phyloP scores from a whole-genome alignment of 345 rosid genomes.

The Raphanus raphanistrum region DNA sequence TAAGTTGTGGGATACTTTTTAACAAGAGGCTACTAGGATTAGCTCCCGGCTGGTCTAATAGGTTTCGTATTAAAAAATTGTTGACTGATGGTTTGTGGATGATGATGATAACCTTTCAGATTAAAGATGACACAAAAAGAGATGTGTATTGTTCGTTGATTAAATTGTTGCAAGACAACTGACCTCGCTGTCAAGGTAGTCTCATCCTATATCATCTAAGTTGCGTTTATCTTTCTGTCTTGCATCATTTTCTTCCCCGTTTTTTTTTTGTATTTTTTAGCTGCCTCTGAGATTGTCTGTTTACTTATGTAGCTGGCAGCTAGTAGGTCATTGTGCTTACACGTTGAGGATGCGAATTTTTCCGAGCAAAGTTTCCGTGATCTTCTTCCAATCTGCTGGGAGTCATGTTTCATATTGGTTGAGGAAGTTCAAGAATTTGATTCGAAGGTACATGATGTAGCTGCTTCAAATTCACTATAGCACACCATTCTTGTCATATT shows the following conservation, averaged over 20 bases:
- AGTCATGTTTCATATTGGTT: slow-evolving; percentile 81
- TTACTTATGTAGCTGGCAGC: slow-evolving; percentile 81
- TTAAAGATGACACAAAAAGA: slow-evolving; percentile 86
- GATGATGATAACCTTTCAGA: slow-evolving; percentile 52
- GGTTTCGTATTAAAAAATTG: neutral
- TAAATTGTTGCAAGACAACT: slow-evolving; percentile 72
- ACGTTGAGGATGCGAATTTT: slow-evolving; percentile 95
- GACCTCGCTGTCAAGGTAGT: slow-evolving; percentile 90
- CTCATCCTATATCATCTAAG: slow-evolving; percentile 7
- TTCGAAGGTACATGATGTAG: slow-evolving; percentile 65
- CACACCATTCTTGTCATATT: slow-evolving; percentile 22
- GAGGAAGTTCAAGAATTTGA: slow-evolving; percentile 98
- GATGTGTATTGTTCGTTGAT: slow-evolving; percentile 90
- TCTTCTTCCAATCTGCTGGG: slow-evolving; percentile 92
- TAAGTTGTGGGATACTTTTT: neutral
- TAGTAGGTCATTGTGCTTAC: slow-evolving; percentile 86
- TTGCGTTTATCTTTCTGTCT: slow-evolving; percentile 3
- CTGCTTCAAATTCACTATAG: slow-evolving; percentile 16
- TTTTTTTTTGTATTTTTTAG: neutral
- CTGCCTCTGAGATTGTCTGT: slow-evolving; percentile 41
- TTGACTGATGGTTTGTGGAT: slow-evolving; percentile 25
- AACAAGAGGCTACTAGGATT: neutral
- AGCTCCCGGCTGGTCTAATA: neutral
- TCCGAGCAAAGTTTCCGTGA: slow-evolving; percentile 68
- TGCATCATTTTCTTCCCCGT: neutral